phyloP scores from a whole-genome alignment of 1,284 basidiomycete species.

The Pseudozyma hubeiensis region DNA sequence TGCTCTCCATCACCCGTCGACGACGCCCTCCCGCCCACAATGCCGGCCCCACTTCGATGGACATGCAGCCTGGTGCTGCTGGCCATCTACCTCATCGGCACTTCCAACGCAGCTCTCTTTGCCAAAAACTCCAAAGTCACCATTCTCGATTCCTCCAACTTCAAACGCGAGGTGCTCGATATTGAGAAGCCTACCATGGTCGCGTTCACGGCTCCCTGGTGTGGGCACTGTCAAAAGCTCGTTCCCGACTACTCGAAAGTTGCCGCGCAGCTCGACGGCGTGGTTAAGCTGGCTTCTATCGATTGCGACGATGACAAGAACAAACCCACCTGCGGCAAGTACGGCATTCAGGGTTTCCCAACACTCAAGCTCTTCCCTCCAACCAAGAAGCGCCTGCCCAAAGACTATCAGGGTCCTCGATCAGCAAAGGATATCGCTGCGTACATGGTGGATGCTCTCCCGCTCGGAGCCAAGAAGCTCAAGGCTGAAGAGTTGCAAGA shows the following conservation, averaged over 20 bases:
- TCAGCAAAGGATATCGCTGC: constrained; percentile 80
- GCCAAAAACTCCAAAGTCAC: constrained; percentile 56
- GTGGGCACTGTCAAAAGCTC: constrained; percentile 82
- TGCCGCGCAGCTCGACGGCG: constrained; percentile 80
- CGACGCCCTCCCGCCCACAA: background rate
- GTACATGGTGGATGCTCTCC: constrained; percentile 81
- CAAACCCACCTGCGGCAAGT: constrained; percentile 82
- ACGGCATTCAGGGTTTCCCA: constrained; percentile 91
- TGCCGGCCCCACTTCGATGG: constrained; percentile 12
- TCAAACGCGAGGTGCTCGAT: constrained; percentile 62
- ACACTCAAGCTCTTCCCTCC: constrained; percentile 77
- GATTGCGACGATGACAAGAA: constrained; percentile 90
- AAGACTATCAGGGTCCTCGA: constrained; percentile 81
- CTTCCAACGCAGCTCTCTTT: constrained; percentile 58
- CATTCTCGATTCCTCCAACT: constrained; percentile 48
- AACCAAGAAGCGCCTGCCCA: constrained; percentile 73
- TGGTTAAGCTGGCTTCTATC: constrained; percentile 88
- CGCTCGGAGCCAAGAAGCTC: constrained; percentile 76
- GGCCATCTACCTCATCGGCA: constrained; percentile 16
- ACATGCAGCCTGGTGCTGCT: constrained; percentile 34
- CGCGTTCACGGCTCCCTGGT: constrained; percentile 70
- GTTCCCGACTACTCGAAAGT: constrained; percentile 87
- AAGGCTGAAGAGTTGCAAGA: constrained; percentile 72
- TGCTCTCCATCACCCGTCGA: too few relatives aligned
- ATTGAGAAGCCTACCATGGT: constrained; percentile 69